Base-by-base conservation (phyloP, 2,329 filamentous ascomycete species). In the Pleoardoris graminearum region DNA sequence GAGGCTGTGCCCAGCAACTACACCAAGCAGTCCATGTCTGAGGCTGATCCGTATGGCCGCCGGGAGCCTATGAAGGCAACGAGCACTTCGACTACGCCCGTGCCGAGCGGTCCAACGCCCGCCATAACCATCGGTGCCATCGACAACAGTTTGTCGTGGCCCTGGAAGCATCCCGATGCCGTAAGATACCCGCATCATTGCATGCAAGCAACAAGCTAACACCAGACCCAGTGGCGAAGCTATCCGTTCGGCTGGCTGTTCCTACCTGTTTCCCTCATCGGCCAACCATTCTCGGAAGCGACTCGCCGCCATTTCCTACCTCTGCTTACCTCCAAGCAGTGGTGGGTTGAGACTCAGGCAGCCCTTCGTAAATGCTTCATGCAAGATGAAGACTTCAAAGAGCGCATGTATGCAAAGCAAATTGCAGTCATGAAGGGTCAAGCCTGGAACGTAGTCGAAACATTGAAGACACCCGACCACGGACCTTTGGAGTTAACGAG, bases 231-330 rank as follows among this genome's bases (percentile, higher is more conserved):
- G 82, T 87, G 85, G 85, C 82, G 85, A 58, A 94, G 91, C 76
- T 99, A 97, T 72, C 94, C 94, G 0, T 99, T 99, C 70, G 94
- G 94, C 32, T 99, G 94, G 94, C 86, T 99, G 1, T 99, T 99
- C 76, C 80, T 99, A 4, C 94, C 94, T 0, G 94, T 99, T 5
- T 95, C 94, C 50, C 83, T 99, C 23, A 99, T 99, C 59, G 94
- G 94, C 11, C 87, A 95, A 51, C 94, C 94, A 1, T 99, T 99
- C 68, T 97, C 94, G 7, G 89, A 96, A 70, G 91, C 89, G 67
- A 97, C 94, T 1, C 83, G 92, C 56, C 88, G 94, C 59, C 94
- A 99, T 73, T 99, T 99, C 75, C 81, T 99, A n/a, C 93, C 94
- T 3, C 80, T 99, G 4, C 81, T 99, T 29, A 97, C 94, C 0